Base-by-base conservation (phyloP, 1,284 basidiomycete genomes). In the Microbotryum lychnidis-dioicae region DNA sequence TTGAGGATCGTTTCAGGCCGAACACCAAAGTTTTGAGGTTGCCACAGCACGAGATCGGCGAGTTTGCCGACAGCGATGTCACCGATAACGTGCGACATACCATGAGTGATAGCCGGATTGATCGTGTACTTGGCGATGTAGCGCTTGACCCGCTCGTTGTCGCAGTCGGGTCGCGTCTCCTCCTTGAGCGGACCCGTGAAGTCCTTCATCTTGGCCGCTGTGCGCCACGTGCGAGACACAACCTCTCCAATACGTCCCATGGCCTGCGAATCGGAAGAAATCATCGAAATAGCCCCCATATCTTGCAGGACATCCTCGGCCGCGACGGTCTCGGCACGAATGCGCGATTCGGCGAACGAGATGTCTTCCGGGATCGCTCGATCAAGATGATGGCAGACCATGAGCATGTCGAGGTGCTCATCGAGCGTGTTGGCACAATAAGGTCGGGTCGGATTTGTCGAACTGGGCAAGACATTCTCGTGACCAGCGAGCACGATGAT, bases 191-290 rank as follows among this genome's bases (percentile, higher is more conserved):
- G 86, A 0, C 94, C 96, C 31, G 83, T 78, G 64, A 87, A 77
- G 51, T 85, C 82, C 58, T 83, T 83, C 88, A 99, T 89, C 79
- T 98, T 98, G 75, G 87, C 88, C 20, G 96, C 96, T 0, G 96
- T 97, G 46, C 93, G 81, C 96, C 96, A 99, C 0, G 96, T 97
- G 48, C 96, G 80, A 48, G 86, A 83, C 8, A 93, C 79, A 8
- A 98, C 94, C 75, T 99, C 96, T 12, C 92, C 96, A 12, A 98
- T 91, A 14, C 92, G 69, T 20, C 96, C 94, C 96, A 98, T 97
- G 0, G 94, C 94, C 76, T 96, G 93, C 2, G 91, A 88, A 75
- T 98, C 94, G 5, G 89, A 91, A 66, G 86, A 88, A 70, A 97
- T 96, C 85, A 97, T 96, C 4, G 89, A 73, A 54, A 99, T 97